Evolutionary conservation across 2,329 filamentous ascomycete species (phyloP).

Genomic region (Talaromyces sp.): DNA sequence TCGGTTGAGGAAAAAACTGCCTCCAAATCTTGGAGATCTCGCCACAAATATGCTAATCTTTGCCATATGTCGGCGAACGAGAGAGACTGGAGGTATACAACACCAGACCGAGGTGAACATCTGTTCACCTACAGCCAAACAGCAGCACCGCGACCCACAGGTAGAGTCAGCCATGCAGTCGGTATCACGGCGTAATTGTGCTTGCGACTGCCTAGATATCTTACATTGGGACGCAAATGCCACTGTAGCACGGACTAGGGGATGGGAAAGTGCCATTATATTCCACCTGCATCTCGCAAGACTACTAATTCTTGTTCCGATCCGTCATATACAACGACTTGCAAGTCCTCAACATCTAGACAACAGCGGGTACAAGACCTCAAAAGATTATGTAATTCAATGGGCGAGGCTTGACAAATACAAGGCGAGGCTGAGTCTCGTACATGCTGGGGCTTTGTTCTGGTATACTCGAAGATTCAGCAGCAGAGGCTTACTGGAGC

Average conservation of each 20-base stretch:
- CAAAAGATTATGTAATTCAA: background rate
- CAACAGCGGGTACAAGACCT: background rate
- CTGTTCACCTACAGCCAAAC: background rate
- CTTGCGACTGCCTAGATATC: background rate
- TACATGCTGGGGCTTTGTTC: background rate
- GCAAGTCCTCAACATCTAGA: background rate
- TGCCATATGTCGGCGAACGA: background rate
- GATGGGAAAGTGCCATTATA: background rate
- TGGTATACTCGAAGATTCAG: background rate
- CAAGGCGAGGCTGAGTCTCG: background rate
- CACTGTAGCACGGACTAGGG: background rate
- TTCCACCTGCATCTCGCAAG: background rate
- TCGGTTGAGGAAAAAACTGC: background rate
- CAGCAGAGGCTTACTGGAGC: background rate
- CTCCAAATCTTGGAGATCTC: background rate
- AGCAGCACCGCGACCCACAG: background rate
- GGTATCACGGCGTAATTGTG: background rate
- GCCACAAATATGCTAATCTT: background rate
- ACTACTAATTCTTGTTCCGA: background rate
- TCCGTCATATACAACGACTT: background rate
- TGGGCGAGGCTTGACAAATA: background rate
- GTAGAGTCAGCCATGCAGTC: background rate
- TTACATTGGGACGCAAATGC: background rate
- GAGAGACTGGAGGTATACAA: background rate
- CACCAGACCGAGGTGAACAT: background rate